These are phyloP conservation scores for Diaporthe citrichinensis DNA, from an alignment of 2,329 filamentous ascomycete species.

Conservation along the genomic window DNA sequence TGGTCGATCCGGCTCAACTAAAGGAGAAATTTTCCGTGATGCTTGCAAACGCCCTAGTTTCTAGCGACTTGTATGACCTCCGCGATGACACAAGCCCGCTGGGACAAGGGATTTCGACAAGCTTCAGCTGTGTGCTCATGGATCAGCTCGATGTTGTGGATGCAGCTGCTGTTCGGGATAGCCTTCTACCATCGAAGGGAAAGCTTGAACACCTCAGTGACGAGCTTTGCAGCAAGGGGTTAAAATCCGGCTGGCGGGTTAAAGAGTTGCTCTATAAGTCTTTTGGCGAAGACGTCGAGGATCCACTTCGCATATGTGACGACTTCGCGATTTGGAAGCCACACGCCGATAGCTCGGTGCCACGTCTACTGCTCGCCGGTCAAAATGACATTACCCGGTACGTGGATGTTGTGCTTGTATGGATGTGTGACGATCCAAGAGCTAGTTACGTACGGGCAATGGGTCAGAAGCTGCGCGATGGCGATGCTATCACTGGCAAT, in stretches of 20 bases:
- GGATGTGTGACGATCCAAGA: constrained; percentile 47
- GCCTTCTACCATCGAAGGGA: constrained; percentile 11
- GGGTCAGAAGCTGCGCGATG: constrained; percentile 50
- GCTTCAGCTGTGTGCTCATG: constrained; percentile 30
- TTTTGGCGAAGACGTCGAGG: constrained; percentile 51
- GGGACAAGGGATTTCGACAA: constrained; percentile 7
- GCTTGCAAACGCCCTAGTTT: not conserved
- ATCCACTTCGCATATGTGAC: constrained; percentile 49
- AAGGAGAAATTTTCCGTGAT: constrained; percentile 17
- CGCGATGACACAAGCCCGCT: not conserved
- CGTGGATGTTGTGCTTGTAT: constrained; percentile 46
- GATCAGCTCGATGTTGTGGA: constrained; percentile 44
- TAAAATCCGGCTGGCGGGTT: constrained; percentile 60
- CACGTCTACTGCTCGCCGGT: constrained; percentile 51
- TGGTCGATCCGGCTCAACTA: constrained; percentile 6
- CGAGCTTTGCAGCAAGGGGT: constrained; percentile 42
- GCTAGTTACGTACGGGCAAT: constrained; percentile 57
- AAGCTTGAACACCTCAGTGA: constrained; percentile 43
- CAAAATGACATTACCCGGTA: constrained; percentile 48
- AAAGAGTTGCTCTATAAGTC: constrained; percentile 59
- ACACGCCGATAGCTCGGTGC: constrained; percentile 38
- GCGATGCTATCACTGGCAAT: constrained; percentile 54
- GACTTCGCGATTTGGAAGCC: constrained; percentile 4
- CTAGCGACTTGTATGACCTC: not conserved
- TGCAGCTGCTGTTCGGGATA: constrained; percentile 39